Conservation (phyloP, 2,329 filamentous ascomycete genomes). For the Trichoderma gracile region DNA sequence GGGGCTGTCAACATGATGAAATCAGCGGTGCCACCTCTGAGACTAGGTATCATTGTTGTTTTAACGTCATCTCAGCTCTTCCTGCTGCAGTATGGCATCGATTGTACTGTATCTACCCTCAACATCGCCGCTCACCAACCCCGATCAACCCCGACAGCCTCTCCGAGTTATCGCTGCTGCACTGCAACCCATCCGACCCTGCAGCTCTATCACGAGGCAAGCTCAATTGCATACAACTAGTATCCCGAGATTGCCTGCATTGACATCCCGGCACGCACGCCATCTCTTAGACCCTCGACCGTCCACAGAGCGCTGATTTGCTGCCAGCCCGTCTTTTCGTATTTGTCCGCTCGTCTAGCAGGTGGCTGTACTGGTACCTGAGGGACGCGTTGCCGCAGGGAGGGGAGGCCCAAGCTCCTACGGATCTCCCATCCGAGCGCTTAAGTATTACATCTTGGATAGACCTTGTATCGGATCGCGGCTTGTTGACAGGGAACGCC, state of each 20-base stretch:
- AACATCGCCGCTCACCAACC: no score
- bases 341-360: no score
- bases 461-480: no score
- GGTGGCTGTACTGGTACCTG: no score
- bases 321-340: neutral
- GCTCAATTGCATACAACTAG: no score
- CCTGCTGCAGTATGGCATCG: no score
- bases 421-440: conserved; percentile 8
- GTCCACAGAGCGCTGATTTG: conserved; percentile 9
- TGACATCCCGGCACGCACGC: conserved; percentile 14
- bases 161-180: conserved; percentile 14
- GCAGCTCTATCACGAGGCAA: neutral
- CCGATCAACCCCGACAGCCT: neutral
- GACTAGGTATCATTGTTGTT: neutral
- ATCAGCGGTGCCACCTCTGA: no score
- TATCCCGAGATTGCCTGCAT: conserved; percentile 20
- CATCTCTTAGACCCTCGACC: neutral
- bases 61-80: neutral
- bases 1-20: neutral
- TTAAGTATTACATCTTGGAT: neutral
- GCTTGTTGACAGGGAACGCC: no score
- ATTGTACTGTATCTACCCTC: no score
- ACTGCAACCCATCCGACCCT: conserved; percentile 7
- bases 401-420: conserved; percentile 8
- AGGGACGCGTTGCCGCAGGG: neutral